Percentiles rank a stretch among this genome's conserved stretches.
These are phyloP conservation scores for Pseudonectria foliicola DNA, from an alignment of 2,329 filamentous ascomycete species.

Conservation along the genomic window DNA sequence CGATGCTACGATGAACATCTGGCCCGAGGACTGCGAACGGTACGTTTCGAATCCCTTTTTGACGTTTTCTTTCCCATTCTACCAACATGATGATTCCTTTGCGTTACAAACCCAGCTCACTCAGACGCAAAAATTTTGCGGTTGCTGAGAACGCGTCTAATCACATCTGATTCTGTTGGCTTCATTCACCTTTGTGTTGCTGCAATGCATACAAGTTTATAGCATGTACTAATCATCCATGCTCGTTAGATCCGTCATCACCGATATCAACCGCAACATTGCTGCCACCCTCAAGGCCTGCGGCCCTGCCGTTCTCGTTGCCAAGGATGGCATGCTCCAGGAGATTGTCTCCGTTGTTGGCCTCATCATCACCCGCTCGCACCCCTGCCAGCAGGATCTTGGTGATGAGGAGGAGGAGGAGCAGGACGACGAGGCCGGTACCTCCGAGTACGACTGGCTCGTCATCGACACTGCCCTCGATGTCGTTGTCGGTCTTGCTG, in stretches of 20 bases:
- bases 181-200: slow-evolving; percentile 16
- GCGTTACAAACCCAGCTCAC: slow-evolving; percentile 99
- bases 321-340: slow-evolving; percentile 60
- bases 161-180: slow-evolving; percentile 29
- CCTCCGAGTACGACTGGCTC: slow-evolving; percentile 96
- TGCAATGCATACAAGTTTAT: slow-evolving; percentile 11
- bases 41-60: slow-evolving; percentile 47
- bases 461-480: slow-evolving; percentile 92
- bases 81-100: slow-evolving; percentile 72
- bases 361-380: slow-evolving; percentile 78
- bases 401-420: slow-evolving; percentile 68
- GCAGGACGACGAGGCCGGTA: slow-evolving; percentile 63
- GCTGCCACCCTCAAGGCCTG: slow-evolving; percentile 85
- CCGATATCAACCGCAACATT: slow-evolving; percentile 91
- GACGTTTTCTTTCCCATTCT: slow-evolving; percentile 15
- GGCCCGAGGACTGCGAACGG: slow-evolving; percentile 89
- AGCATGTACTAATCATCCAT: slow-evolving; percentile 33
- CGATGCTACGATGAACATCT: slow-evolving; percentile 74
- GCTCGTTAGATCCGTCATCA: slow-evolving; percentile 66
- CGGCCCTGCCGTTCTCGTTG: slow-evolving; percentile 75
- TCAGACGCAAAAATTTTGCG: slow-evolving; percentile 74
- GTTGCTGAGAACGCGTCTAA: slow-evolving; percentile 76
- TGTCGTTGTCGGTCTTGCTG: slow-evolving; percentile 76
- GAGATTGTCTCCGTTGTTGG: slow-evolving; percentile 69
- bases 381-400: slow-evolving; percentile 88